Evolutionary conservation across 192 early-diverging fungal genomes (phyloP).

Genomic region (Coemansia umbellata): DNA sequence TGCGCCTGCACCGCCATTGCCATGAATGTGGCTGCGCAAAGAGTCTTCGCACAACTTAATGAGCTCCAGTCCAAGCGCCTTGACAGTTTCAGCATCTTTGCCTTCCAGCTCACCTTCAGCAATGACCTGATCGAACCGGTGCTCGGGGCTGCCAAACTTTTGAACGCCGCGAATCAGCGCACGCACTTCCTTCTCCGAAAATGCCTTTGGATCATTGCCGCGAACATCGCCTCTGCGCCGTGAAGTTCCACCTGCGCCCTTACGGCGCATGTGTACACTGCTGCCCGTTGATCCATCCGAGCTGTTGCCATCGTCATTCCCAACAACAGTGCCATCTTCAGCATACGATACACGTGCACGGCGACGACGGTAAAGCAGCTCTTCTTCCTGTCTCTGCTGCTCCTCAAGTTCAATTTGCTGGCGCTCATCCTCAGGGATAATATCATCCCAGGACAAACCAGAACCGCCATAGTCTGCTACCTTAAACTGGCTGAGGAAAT

Average conservation of each 20-base stretch:
- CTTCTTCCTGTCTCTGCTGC: conserved; percentile 58
- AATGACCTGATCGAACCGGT: conserved; percentile 78
- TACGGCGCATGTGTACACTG: conserved; percentile 25
- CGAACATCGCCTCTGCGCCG: conserved; percentile 28
- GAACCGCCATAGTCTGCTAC: conserved; percentile 80
- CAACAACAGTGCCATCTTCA: conserved; percentile 52
- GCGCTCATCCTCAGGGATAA: conserved; percentile 87
- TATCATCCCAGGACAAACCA: conserved; percentile 87
- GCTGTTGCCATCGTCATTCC: conserved; percentile 23
- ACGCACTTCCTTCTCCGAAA: conserved; percentile 80
- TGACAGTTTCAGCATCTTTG: conserved; percentile 57
- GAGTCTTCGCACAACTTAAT: conserved; percentile 57
- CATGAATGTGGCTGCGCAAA: conserved; percentile 46
- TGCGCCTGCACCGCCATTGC: conserved; percentile 19
- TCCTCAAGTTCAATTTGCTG: conserved; percentile 65
- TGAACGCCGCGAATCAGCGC: conserved; percentile 74
- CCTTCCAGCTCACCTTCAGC: conserved; percentile 72
- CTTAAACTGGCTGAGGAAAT: conserved; percentile 94
- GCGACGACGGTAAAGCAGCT: conserved; percentile 55
- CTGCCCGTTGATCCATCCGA: conserved; percentile 35
- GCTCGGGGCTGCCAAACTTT: conserved; percentile 79
- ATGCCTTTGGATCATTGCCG: conserved; percentile 38
- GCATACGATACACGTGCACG: conserved; percentile 62
- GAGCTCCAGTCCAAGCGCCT: conserved; percentile 39
- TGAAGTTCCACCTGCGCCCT: conserved; percentile 15